phyloP scores from a whole-genome alignment of 345 rosid species.

The Raphanus sativus region DNA sequence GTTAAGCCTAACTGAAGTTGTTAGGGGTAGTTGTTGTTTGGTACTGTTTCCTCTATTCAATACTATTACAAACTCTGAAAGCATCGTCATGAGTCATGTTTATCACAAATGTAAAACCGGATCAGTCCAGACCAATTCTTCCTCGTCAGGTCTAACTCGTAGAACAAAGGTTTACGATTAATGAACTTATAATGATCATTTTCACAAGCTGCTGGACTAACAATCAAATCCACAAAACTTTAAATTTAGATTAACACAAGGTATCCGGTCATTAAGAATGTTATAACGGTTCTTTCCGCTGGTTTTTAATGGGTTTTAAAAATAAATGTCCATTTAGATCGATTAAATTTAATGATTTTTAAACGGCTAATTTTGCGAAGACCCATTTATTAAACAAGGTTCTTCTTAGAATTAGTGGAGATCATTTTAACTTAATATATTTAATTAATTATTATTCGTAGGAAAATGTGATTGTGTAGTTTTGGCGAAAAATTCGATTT shows the following conservation, averaged over 20 bases:
- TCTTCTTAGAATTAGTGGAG: no score
- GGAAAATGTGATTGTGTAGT: no score
- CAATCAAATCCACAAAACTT: neutral
- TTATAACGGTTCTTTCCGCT: no score
- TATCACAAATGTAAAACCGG: neutral
- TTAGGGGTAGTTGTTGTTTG: slow-evolving; percentile 9
- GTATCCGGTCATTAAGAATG: neutral
- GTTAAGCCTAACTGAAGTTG: slow-evolving; percentile 10
- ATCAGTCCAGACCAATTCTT: neutral
- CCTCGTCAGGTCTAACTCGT: neutral
- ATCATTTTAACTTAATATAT: no score
- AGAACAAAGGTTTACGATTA: neutral
- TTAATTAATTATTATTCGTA: no score
- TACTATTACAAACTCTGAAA: neutral
- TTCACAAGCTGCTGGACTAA: neutral
- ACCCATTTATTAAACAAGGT: no score
- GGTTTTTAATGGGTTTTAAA: no score
- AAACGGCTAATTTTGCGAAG: no score
- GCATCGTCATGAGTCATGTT: neutral
- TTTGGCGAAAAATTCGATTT: no score
- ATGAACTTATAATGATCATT: neutral
- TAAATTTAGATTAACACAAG: neutral
- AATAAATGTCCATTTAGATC: no score
- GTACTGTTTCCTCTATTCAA: neutral
- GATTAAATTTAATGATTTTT: no score